Conservation (phyloP, 164 flowering plant species). For the Cinnamomum chago region DNA sequence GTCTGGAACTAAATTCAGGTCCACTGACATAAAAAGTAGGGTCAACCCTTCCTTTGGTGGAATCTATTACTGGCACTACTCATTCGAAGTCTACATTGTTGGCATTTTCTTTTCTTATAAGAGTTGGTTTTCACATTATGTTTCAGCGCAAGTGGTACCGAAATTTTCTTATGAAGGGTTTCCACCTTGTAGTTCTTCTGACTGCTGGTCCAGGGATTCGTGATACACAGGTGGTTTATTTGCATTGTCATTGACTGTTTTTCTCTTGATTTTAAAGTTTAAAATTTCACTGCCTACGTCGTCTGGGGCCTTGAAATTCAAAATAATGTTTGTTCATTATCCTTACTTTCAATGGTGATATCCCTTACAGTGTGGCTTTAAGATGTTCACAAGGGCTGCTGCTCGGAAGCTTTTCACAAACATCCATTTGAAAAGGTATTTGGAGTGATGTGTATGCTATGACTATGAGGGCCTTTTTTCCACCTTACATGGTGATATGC, state of each 20-base stretch:
- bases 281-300: neutral
- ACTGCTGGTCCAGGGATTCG: slow-evolving; percentile 93
- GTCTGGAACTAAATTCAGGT: neutral
- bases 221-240: slow-evolving; percentile 77
- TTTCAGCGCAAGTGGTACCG: slow-evolving; percentile 96
- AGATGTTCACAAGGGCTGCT: slow-evolving; percentile 98
- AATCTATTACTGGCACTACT: neutral
- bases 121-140: slow-evolving; percentile 11
- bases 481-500: too few species aligned
- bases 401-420: slow-evolving; percentile 87
- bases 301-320: neutral
- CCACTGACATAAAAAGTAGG: neutral
- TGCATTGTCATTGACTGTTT: neutral
- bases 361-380: slow-evolving; percentile 84
- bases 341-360: neutral
- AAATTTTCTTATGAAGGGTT: slow-evolving; percentile 96
- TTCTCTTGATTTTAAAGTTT: neutral
- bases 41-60: neutral
- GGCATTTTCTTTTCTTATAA: neutral
- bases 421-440: slow-evolving; percentile 79
- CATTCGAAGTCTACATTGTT: too few species aligned
- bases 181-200: slow-evolving; percentile 85
- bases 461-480: neutral
- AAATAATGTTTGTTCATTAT: neutral
- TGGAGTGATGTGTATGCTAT: neutral